A percentile compares a stretch with the other conserved stretches of the same genome.
phyloP scores from a whole-genome alignment of 2,329 filamentous ascomycete species.

The Nothopassalora personata region DNA sequence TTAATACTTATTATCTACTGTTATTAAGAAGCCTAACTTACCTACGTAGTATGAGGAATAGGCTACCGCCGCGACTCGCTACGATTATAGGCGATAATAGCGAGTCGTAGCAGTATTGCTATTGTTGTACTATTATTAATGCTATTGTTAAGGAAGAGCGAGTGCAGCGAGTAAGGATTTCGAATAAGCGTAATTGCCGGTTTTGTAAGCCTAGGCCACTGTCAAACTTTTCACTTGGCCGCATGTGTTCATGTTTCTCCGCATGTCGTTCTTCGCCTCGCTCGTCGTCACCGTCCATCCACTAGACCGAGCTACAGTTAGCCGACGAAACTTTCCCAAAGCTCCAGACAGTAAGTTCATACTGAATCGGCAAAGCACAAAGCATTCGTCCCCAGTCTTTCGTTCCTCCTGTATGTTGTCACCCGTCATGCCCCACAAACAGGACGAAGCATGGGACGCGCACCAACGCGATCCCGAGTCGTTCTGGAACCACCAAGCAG shows the following conservation, averaged over 20 bases:
- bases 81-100: too few species aligned
- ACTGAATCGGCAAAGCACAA: not conserved
- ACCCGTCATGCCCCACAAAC: slow-evolving; percentile 24
- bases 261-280: not conserved
- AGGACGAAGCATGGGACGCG: slow-evolving; percentile 33
- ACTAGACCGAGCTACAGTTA: not conserved
- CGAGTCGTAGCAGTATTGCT: too few species aligned
- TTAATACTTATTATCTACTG: too few species aligned
- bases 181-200: too few species aligned
- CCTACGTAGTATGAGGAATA: too few species aligned
- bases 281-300: not conserved
- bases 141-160: too few species aligned
- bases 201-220: too few species aligned
- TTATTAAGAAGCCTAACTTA: too few species aligned
- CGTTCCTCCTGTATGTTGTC: not conserved
- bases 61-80: too few species aligned
- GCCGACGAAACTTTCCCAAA: not conserved
- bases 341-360: not conserved
- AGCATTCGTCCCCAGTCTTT: not conserved
- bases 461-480: slow-evolving; percentile 31
- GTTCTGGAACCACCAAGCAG: slow-evolving; percentile 47
- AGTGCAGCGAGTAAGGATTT: too few species aligned
- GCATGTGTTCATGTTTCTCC: not conserved
- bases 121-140: too few species aligned
- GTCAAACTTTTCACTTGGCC: too few species aligned